Evolutionary conservation across 1,139 yeast species (phyloP), one percentile per base, ranked within the genome.

Genomic region (Pichia sp.): DNA sequence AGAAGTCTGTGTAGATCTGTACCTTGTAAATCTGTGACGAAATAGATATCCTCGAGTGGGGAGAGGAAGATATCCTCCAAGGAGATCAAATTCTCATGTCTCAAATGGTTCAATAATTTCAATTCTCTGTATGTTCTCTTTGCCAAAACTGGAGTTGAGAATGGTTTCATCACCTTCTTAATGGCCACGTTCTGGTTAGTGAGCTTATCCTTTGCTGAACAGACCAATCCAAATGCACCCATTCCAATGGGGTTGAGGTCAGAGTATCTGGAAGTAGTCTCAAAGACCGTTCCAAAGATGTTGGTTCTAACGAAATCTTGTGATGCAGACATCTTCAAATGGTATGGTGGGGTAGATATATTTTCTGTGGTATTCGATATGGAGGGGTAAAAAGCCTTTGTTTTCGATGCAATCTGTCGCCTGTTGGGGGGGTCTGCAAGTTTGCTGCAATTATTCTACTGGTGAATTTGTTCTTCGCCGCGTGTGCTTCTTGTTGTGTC

Each of bases 151-250:
- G 96, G 81, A 1, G 98, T 91, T 49, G 86, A 77, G 57, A 93
- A 91, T 0, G 99, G 98, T 59, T 87, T 91, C 96, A 91, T 85
- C 49, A 91, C 88, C 64, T 91, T 91, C 61, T 91, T 91, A 44
- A 91, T 94, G 30, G 99, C 99, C 32, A 93, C 98, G 51, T 83
- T 85, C 59, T 88, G 96, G 21, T 47, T 42, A 0, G 96, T 86
- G 44, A 87, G 70, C 53, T 82, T 85, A 62, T 91, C 98, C 39
- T 81, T 75, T 1, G 98, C 99, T 6, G 96, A 86, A 61, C 99
- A 91, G 32, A 91, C 99, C 27, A 91, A 73, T 7, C 98, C 98
- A 56, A 91, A 91, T 10, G 98, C 98, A 24, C 98, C 98, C 98
- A 91, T 91, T 2, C 98, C 98, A 34, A 91, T 96, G 4, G 98